Conservation (phyloP, 2,329 filamentous ascomycete genomes). For the Thielaviopsis musarum region DNA sequence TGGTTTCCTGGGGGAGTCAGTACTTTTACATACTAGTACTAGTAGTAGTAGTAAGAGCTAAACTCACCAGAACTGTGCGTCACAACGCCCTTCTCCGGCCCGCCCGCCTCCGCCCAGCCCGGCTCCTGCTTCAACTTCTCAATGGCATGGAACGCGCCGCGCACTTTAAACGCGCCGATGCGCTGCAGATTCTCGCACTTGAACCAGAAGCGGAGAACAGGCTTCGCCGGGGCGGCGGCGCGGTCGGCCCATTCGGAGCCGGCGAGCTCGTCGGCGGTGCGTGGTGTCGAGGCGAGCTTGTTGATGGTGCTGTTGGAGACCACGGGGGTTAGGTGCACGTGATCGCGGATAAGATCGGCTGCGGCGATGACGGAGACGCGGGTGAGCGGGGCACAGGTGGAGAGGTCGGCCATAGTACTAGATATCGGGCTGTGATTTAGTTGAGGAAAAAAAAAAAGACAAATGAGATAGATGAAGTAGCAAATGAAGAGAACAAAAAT, state of each 20-base stretch:
- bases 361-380: conserved; percentile 56
- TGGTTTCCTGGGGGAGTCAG: conserved; percentile 56
- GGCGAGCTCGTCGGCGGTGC: conserved; percentile 32
- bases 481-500: neutral
- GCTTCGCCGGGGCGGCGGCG: conserved; percentile 44
- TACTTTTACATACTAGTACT: neutral
- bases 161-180: conserved; percentile 81
- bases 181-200: conserved; percentile 91
- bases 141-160: conserved; percentile 80
- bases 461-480: neutral
- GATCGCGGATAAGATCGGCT: conserved; percentile 52
- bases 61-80: conserved; percentile 71
- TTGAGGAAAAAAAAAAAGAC: neutral
- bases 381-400: conserved; percentile 46
- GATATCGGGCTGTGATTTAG: neutral
- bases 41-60: neutral
- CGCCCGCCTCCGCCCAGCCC: conserved; percentile 42
- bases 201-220: conserved; percentile 65
- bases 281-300: conserved; percentile 55
- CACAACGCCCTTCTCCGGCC: conserved; percentile 53
- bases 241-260: conserved; percentile 40
- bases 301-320: conserved; percentile 64
- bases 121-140: conserved; percentile 46
- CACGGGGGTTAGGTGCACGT: conserved; percentile 72
- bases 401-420: conserved; percentile 33